Evolutionary conservation across 2,329 filamentous ascomycete genomes (phyloP), one percentile per base, ranked within the genome.

Genomic region (Monosporascus sp.): DNA sequence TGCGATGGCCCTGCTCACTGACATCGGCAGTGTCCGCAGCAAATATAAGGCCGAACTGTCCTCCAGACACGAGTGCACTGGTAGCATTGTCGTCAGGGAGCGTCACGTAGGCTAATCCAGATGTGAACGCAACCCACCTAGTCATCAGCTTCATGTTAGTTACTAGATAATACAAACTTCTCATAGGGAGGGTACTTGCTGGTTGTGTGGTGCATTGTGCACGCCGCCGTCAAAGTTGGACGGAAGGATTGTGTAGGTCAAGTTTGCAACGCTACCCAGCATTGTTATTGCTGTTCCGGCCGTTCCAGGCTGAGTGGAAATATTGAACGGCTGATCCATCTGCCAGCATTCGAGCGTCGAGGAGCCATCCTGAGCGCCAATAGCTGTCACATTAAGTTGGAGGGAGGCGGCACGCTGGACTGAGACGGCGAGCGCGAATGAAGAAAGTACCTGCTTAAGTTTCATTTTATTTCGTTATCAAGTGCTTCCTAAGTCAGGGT

Each of bases 181-280:
- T 3, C 14, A 37, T 7, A 27, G 17, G 37, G 41, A 40, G 38
- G 38, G 27, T n/a, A n/a, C n/a, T 68, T 63, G 75, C 73, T 75
- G 74, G 7, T 65, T 64, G 14, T 55, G 52, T 8, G 75, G 74
- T 5, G 74, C 74, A 55, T 70, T 73, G 55, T 77, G 74, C 41
- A 68, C 49, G 1, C 71, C 74, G 1, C 68, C 70, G 49, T 76
- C 67, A 37, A 67, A 75, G 3, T 61, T 52, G 0, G 68, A 60
- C 1, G 73, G 72, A 7, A 75, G 43, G 8, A 74, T 59, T 5
- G 61, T 59, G 54, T 71, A 74, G 19, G 66, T 63, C 5, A 70
- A 53, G 47, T 70, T 72, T 1, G 62, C 60, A 5, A 65, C 58
- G 37, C 59, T 50, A 5, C 73, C 72, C 5, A 76, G 58, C 24